Percentiles rank a stretch among this genome's conserved stretches.
phyloP scores from a whole-genome alignment of 805 yeast genomes.

The Kodamaea leandrae region DNA sequence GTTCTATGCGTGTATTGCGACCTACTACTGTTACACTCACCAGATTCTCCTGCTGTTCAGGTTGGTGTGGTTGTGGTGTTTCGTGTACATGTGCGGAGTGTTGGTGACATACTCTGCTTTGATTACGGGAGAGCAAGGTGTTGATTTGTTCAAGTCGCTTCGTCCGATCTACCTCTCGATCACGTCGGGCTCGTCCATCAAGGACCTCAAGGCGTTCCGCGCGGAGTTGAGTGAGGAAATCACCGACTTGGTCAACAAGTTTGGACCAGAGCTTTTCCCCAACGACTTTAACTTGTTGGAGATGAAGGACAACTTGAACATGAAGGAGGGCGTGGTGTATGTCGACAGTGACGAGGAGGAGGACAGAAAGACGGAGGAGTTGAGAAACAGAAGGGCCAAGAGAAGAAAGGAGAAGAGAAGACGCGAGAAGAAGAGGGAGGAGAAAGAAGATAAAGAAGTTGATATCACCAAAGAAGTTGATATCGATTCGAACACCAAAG shows the following conservation, averaged over 20 bases:
- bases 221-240: slow-evolving; percentile 65
- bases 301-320: slow-evolving; percentile 38
- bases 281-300: slow-evolving; percentile 65
- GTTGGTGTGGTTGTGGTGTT: slow-evolving; percentile 44
- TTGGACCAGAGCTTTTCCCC: slow-evolving; percentile 84
- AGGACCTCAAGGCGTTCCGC: slow-evolving; percentile 60
- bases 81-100: slow-evolving; percentile 60
- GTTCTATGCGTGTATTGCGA: slow-evolving; percentile 68
- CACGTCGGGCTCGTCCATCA: slow-evolving; percentile 54
- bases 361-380: slow-evolving; percentile 46
- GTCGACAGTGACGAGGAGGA: slow-evolving; percentile 49
- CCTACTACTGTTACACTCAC: slow-evolving; percentile 29
- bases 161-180: slow-evolving; percentile 74
- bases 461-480: no score
- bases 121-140: slow-evolving; percentile 87
- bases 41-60: slow-evolving; percentile 14
- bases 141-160: slow-evolving; percentile 80
- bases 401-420: slow-evolving; percentile 23
- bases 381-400: slow-evolving; percentile 42
- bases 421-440: slow-evolving; percentile 12
- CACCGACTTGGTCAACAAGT: slow-evolving; percentile 72
- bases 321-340: slow-evolving; percentile 24
- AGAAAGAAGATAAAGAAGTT: slow-evolving; percentile 1
- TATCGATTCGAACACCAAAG: no score
- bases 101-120: slow-evolving; percentile 86